phyloP scores from a whole-genome alignment of 1,284 basidiomycete genomes.

The Inonotus hispidus region DNA sequence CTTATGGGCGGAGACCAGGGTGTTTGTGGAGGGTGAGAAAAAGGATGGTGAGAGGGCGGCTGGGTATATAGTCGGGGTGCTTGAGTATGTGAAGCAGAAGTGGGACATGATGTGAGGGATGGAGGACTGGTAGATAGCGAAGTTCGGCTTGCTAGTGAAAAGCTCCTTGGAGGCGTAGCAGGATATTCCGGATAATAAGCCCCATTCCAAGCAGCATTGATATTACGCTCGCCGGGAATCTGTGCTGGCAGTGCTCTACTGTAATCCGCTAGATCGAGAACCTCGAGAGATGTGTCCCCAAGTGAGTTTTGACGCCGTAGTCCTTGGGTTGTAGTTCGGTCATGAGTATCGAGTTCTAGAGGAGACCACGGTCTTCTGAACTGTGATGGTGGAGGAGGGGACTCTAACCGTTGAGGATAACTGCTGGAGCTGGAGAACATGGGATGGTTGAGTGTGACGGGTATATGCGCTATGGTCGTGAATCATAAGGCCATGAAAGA shows the following conservation, averaged over 20 bases:
- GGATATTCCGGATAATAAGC: constrained; percentile 32
- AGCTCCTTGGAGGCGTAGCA: constrained; percentile 33
- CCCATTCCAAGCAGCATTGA: constrained; percentile 10
- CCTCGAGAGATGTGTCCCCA: constrained; percentile 57
- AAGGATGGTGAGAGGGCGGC: constrained; percentile 32
- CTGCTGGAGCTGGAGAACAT: too few relatives aligned
- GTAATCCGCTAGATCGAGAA: constrained; percentile 66
- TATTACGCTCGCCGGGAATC: neutral
- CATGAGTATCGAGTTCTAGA: constrained; percentile 27
- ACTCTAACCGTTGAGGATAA: constrained; percentile 37
- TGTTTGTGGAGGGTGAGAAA: constrained; percentile 36
- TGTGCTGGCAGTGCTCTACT: constrained; percentile 38
- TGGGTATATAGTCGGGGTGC: constrained; percentile 27
- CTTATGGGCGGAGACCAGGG: neutral
- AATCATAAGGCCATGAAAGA: constrained; percentile 11
- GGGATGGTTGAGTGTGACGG: constrained; percentile 19
- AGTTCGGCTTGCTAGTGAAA: constrained; percentile 35
- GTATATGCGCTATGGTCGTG: constrained; percentile 7
- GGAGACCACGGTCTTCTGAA: constrained; percentile 57
- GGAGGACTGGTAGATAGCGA: constrained; percentile 33
- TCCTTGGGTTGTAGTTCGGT: constrained; percentile 29
- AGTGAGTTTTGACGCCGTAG: constrained; percentile 48
- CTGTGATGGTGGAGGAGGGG: constrained; percentile 47
- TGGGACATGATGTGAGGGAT: constrained; percentile 43
- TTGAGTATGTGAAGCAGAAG: constrained; percentile 35